phyloP scores from a whole-genome alignment of 2,329 filamentous ascomycete species.

The Xylaria sp. region DNA sequence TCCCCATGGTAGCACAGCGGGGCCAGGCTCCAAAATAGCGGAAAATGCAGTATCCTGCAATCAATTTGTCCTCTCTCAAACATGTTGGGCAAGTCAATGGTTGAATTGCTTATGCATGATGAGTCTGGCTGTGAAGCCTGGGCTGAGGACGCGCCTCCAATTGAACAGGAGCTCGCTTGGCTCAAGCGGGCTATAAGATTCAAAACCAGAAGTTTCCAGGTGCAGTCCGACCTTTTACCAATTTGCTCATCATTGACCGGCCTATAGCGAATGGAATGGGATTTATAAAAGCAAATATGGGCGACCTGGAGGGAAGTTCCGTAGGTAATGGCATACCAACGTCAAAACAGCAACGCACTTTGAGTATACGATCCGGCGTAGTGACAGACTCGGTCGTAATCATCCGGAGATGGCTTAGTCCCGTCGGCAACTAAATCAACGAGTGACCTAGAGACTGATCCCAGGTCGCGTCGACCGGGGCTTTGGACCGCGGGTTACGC shows the following conservation, averaged over 20 bases:
- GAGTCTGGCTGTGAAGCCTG: slow-evolving; percentile 14
- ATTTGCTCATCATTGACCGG: slow-evolving; percentile 47
- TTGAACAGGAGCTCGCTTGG: slow-evolving; percentile 27
- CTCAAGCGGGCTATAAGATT: slow-evolving; percentile 33
- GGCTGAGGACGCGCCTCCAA: slow-evolving; percentile 28
- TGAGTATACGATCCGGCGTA: slow-evolving; percentile 2
- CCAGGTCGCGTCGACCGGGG: slow-evolving; percentile 14
- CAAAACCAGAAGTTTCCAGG: slow-evolving; percentile 43
- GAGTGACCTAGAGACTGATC: slow-evolving; percentile 3
- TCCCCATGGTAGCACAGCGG: slow-evolving; percentile 48
- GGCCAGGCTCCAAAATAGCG: slow-evolving; percentile 56
- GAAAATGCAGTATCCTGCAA: slow-evolving; percentile 36
- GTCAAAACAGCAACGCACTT: slow-evolving; percentile 2
- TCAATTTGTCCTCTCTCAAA: slow-evolving; percentile 34
- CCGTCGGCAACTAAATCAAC: not conserved
- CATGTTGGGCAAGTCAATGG: slow-evolving; percentile 15
- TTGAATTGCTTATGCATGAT: slow-evolving; percentile 5
- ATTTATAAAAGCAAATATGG: not conserved
- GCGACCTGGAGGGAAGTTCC: not conserved
- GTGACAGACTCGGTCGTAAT: slow-evolving; percentile 17
- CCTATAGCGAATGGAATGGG: slow-evolving; percentile 9
- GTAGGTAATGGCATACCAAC: slow-evolving; percentile 12
- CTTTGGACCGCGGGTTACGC: not conserved
- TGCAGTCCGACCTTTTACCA: slow-evolving; percentile 54
- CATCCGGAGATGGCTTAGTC: slow-evolving; percentile 11